Conservation (phyloP, 345 rosid genomes). For the Orychophragmus violaceus region DNA sequence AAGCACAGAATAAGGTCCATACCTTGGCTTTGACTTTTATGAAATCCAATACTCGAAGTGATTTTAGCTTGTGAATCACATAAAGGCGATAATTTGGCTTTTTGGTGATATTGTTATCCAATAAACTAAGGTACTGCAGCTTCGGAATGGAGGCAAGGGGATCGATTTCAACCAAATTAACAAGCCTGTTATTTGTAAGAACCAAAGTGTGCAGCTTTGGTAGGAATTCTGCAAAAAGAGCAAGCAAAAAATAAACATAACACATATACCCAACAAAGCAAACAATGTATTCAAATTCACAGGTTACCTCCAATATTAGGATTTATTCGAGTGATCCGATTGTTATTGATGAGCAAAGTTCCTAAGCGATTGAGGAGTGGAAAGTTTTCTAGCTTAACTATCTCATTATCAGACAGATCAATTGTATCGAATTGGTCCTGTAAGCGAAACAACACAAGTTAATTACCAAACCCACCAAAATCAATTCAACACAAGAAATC, state of each 20-base stretch:
- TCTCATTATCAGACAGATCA: constrained; percentile 97
- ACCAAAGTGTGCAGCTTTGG: constrained; percentile 86
- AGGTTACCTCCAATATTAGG: constrained; percentile 79
- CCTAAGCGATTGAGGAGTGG: constrained; percentile 88
- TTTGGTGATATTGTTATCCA: constrained; percentile 91
- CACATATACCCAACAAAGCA: not conserved
- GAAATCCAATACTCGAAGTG: constrained; percentile 88
- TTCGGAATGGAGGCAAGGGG: constrained; percentile 85
- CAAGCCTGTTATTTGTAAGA: constrained; percentile 95
- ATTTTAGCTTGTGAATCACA: constrained; percentile 79
- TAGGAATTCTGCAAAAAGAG: constrained; percentile 56
- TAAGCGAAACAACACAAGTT: constrained; percentile 12
- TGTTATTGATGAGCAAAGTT: constrained; percentile 81
- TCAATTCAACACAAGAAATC: not conserved
- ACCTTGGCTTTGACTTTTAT: constrained; percentile 91
- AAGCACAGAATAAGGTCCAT: constrained; percentile 15
- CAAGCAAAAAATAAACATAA: not conserved
- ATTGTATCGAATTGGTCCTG: constrained; percentile 99
- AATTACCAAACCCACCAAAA: not conserved
- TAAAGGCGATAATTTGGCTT: constrained; percentile 89
- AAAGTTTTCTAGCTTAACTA: constrained; percentile 94
- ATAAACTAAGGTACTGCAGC: constrained; percentile 81
- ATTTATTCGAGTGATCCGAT: constrained; percentile 86
- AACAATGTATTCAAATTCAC: not conserved
- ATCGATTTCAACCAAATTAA: constrained; percentile 95